Evolutionary conservation across 257 asterid species (phyloP).

Genomic region (Dorcoceras hygrometricum): DNA sequence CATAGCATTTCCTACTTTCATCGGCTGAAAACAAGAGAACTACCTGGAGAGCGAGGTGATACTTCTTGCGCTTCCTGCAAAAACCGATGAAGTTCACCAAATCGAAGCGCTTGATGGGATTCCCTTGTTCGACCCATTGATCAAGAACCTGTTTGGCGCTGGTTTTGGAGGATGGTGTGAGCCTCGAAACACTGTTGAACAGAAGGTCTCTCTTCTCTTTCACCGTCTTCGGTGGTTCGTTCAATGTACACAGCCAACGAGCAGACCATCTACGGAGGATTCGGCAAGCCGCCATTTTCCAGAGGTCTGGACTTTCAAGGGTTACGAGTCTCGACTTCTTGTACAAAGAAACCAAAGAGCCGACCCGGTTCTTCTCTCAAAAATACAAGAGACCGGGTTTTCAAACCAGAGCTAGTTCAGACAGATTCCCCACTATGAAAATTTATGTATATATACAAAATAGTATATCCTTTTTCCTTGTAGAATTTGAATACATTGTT

Average conservation of each 20-base stretch:
- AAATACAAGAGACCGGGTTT: no score
- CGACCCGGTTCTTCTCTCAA: no score
- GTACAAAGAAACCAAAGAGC: no score
- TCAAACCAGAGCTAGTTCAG: no score
- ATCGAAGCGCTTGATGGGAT: constrained; percentile 24
- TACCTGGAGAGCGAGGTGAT: constrained; percentile 58
- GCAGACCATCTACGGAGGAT: constrained; percentile 25
- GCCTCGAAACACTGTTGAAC: constrained; percentile 28
- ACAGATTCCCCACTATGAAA: no score
- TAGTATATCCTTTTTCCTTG: no score
- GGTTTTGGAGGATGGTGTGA: constrained; percentile 27
- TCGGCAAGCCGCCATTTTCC: constrained; percentile 17
- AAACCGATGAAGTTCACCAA: constrained; percentile 30
- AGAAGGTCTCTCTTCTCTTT: constrained; percentile 24
- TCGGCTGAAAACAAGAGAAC: background rate
- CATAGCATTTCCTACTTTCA: background rate
- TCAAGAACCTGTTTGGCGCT: constrained; percentile 32
- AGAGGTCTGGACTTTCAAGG: no score
- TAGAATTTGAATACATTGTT: no score
- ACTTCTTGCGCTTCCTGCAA: constrained; percentile 42
- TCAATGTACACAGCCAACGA: constrained; percentile 37
- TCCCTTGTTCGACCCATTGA: constrained; percentile 39
- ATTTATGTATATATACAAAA: no score
- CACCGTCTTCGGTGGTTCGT: constrained; percentile 22
- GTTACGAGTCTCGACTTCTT: no score